Percentiles rank a stretch among this genome's conserved stretches.
Conservation (phyloP, 225 moss, liverwort and hornwort species). For the Bryoerythrophyllum caledonicum region DNA sequence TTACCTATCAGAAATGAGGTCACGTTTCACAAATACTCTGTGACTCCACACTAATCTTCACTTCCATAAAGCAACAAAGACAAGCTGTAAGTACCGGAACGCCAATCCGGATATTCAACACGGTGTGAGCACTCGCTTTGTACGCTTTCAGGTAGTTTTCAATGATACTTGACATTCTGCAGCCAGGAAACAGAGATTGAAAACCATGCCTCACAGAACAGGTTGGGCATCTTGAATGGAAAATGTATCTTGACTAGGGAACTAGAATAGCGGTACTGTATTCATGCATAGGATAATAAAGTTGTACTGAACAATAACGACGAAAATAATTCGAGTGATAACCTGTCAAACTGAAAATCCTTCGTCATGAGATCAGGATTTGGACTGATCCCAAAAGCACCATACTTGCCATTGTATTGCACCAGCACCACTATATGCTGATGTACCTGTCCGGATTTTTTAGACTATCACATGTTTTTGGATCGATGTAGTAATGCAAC, state of each 20-base stretch:
- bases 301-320: background rate
- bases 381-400: constrained; percentile 79
- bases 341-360: constrained; percentile 76
- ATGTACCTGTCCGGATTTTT: constrained; percentile 48
- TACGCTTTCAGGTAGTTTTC: constrained; percentile 66
- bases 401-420: constrained; percentile 69
- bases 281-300: background rate
- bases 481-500: background rate
- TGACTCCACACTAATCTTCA: background rate
- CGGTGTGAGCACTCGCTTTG: constrained; percentile 49
- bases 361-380: constrained; percentile 72
- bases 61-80: background rate
- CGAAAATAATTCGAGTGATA: background rate
- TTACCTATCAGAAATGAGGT: background rate
- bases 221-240: background rate
- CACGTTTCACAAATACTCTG: background rate
- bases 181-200: constrained; percentile 10
- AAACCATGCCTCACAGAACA: background rate
- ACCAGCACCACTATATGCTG: constrained; percentile 74
- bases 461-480: background rate
- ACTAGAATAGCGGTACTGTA: background rate
- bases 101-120: constrained; percentile 72
- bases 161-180: constrained; percentile 73
- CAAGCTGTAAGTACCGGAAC: constrained; percentile 50
- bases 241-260: background rate